Base-by-base conservation (phyloP, 2,329 filamentous ascomycete genomes). In the Paraconiothyrium brasiliense region DNA sequence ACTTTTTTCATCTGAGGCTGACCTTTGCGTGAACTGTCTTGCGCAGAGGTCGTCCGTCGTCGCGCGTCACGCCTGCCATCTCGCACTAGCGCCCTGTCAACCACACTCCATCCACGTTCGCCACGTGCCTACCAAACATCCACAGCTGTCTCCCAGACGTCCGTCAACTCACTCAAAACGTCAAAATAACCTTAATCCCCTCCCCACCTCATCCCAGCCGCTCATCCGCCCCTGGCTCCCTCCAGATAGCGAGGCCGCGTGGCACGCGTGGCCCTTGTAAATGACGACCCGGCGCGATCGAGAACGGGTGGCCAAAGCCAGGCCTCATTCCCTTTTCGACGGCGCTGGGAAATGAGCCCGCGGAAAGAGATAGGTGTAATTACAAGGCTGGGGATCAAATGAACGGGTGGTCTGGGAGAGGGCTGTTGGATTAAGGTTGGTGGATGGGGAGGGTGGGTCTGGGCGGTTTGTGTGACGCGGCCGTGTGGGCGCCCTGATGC, bases 171-270 rank as follows among this genome's bases (percentile, higher is more conserved):
- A n/a, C n/a, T n/a, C n/a, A n/a, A n/a, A 43, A 60, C 58, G 51
- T 60, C 24, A 24, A 51, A 60, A 60, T 46, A 60, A 57, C 51
- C 32, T 60, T 24, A 22, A 14, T 2, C 43, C 49, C 34, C 16
- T 51, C 50, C 51, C 49, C 50, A 10, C 37, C 14, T 60, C 52
- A 60, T 60, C 35, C 57, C 52, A n/a, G 58, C n/a, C 14, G 1
- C 44, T 24, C 46, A 20, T 20, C 44, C 34, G 6, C 39, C 4
- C 39, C 27, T 16, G 10, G 39, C 20, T 30, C 16, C 6, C 6
- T 9, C 48, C 4, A 47, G 20, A 4, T 22, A 1, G 39, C 43
- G 20, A 44, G 41, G 41, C 41, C 41, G 41, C 41, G 22, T 20
- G 34, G 46, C 50, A 50, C 44, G 51, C 49, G 43, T 48, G 57